Conservation (phyloP, 169 alveolate species). For the Plasmodium adleri region DNA sequence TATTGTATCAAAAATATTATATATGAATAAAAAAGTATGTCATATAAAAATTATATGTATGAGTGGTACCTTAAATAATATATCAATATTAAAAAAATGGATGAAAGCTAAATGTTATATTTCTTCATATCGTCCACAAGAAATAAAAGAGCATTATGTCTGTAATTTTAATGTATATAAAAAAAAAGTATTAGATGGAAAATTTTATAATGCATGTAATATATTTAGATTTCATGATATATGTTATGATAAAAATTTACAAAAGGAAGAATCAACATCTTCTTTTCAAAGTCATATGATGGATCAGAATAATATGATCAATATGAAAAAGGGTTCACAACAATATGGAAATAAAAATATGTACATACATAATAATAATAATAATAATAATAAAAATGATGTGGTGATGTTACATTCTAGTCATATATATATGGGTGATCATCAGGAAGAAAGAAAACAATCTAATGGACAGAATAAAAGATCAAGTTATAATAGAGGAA, state of each 20-base stretch:
- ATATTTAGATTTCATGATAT: constrained; percentile 1
- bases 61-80: constrained; percentile 60
- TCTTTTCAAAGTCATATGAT: too few relatives aligned
- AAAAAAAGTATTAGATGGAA: constrained; percentile 18
- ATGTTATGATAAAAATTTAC: neutral
- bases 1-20: constrained; percentile 44
- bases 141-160: constrained; percentile 51
- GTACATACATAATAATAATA: too few relatives aligned
- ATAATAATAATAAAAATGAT: too few relatives aligned
- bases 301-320: too few relatives aligned
- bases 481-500: too few relatives aligned
- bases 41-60: constrained; percentile 54
- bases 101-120: constrained; percentile 46
- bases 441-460: too few relatives aligned
- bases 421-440: too few relatives aligned
- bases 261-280: too few relatives aligned
- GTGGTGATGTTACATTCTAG: too few relatives aligned
- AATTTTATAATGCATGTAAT: constrained; percentile 11
- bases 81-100: constrained; percentile 34
- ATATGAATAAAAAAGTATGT: constrained; percentile 14
- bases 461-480: too few relatives aligned
- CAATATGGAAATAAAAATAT: too few relatives aligned
- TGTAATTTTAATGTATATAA: constrained; percentile 44
- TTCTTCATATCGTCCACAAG: constrained; percentile 67
- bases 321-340: too few relatives aligned